Conservation (phyloP, 2,329 filamentous ascomycete species). For the Claviceps sp. region DNA sequence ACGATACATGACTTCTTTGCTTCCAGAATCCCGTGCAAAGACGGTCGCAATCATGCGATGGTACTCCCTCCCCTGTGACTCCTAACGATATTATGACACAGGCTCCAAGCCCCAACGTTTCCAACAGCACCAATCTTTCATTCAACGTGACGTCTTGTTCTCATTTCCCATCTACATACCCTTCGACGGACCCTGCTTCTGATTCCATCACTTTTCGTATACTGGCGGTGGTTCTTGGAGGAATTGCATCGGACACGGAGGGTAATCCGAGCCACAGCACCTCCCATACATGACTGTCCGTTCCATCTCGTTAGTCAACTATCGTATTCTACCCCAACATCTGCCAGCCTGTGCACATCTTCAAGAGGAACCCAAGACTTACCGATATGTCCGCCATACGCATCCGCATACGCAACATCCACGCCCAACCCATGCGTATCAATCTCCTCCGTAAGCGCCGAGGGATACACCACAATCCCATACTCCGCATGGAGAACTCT, state of each 20-base stretch:
- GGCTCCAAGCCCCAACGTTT: too few relatives aligned
- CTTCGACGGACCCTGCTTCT: too few relatives aligned
- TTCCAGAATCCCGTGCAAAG: not conserved
- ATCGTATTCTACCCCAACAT: too few relatives aligned
- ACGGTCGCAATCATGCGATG: not conserved
- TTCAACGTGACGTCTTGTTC: not conserved
- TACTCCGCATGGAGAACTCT: constrained; percentile 23
- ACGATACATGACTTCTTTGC: not conserved
- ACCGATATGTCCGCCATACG: constrained; percentile 24
- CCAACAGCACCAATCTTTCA: not conserved
- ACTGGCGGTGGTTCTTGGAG: constrained; percentile 23
- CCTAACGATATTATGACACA: too few relatives aligned
- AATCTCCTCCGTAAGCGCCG: constrained; percentile 23
- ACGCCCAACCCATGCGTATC: constrained; percentile 18
- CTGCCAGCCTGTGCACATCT: not conserved
- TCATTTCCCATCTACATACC: not conserved
- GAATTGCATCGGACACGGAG: constrained; percentile 24
- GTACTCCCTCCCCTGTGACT: too few relatives aligned
- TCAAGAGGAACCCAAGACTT: not conserved
- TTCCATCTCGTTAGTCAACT: not conserved
- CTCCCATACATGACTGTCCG: constrained; percentile 23
- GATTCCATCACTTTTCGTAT: constrained; percentile 14
- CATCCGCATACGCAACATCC: constrained; percentile 24
- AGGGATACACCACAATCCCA: constrained; percentile 27
- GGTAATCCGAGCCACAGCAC: constrained; percentile 16